Conservation (phyloP, 2,329 filamentous ascomycete species). For the Fusarium humuli region DNA sequence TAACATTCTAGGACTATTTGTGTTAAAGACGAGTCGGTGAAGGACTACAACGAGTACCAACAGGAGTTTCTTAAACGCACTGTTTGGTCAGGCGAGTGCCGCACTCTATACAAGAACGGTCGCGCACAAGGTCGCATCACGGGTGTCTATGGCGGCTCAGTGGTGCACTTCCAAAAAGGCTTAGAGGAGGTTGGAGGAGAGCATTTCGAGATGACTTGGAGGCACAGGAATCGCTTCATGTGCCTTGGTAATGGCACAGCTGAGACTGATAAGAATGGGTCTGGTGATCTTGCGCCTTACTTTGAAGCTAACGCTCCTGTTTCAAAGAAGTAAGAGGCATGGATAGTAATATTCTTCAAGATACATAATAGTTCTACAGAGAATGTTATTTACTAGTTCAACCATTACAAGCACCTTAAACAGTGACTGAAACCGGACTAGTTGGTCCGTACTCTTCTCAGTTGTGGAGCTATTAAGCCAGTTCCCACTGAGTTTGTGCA, state of each 20-base stretch:
- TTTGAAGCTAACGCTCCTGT: neutral
- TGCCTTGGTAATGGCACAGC: slow-evolving; percentile 8
- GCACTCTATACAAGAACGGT: slow-evolving; percentile 9
- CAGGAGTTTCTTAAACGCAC: neutral
- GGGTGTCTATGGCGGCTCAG: slow-evolving; percentile 1
- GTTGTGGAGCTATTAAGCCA: neutral
- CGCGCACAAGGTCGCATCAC: neutral
- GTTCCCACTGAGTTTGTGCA: neutral
- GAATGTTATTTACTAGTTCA: neutral
- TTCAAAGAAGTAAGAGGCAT: neutral
- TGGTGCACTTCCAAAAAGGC: neutral
- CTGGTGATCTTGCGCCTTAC: slow-evolving; percentile 6
- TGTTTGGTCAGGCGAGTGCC: slow-evolving; percentile 6
- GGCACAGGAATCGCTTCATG: neutral
- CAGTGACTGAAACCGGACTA: neutral
- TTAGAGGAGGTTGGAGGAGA: slow-evolving; percentile 10
- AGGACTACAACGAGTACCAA: neutral
- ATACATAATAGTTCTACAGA: neutral
- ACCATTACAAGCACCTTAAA: neutral
- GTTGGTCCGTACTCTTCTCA: neutral
- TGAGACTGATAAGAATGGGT: neutral
- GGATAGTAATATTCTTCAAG: neutral
- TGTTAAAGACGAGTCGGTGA: neutral
- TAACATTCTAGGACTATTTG: neutral
- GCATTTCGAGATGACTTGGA: neutral